Evolutionary conservation across 768 basidiomycete genomes (phyloP).

Genomic region (Boletus huronensis): DNA sequence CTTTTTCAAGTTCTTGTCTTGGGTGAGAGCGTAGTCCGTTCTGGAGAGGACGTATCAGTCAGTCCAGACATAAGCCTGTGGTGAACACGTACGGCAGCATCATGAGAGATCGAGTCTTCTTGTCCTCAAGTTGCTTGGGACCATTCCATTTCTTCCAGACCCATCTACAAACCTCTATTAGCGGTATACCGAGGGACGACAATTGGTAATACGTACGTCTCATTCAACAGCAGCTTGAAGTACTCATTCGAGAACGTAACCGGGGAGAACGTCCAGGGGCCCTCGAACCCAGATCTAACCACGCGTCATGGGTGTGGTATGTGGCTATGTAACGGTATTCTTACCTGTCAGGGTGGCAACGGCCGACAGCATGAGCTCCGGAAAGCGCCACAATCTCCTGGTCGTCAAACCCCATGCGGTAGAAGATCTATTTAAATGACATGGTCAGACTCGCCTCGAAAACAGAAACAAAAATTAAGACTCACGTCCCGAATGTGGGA

Average conservation of each 20-base stretch:
- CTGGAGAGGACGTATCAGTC: constrained; percentile 30
- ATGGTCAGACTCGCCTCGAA: neutral
- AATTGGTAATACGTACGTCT: constrained; percentile 51
- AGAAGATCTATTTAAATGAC: constrained; percentile 47
- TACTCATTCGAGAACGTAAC: constrained; percentile 84
- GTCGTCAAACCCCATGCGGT: constrained; percentile 89
- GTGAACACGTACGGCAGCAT: constrained; percentile 78
- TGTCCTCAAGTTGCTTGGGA: constrained; percentile 92
- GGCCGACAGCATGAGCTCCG: constrained; percentile 93
- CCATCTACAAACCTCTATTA: constrained; percentile 46
- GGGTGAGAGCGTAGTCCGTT: constrained; percentile 83
- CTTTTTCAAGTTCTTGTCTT: constrained; percentile 93
- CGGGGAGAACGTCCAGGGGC: constrained; percentile 95
- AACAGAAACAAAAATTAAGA: neutral
- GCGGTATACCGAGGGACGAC: neutral
- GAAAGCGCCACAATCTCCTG: constrained; percentile 95
- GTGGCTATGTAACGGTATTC: constrained; percentile 8
- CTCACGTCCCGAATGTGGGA: constrained; percentile 79
- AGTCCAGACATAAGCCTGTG: neutral
- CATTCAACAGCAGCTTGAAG: constrained; percentile 80
- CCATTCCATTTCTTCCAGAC: constrained; percentile 95
- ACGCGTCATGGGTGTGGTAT: neutral
- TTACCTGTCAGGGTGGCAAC: constrained; percentile 83
- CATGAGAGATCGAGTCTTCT: constrained; percentile 85
- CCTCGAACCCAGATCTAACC: constrained; percentile 71